Evolutionary conservation across 2,329 filamentous ascomycete species (phyloP).

Genomic region (Xylariaceae sp.): DNA sequence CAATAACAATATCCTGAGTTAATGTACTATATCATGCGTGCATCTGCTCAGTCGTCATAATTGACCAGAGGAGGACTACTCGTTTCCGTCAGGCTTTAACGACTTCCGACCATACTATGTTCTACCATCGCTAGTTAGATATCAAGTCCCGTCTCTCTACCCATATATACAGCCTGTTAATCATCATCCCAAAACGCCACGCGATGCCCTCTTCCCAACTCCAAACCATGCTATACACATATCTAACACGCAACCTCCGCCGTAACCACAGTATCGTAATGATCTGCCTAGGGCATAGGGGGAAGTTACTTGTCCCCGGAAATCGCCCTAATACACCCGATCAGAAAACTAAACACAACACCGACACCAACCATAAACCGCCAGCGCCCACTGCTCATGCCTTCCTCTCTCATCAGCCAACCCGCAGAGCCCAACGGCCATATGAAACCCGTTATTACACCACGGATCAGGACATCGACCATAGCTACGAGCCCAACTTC

Average conservation of each 20-base stretch:
- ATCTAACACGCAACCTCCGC: background rate
- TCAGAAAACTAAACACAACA: slow-evolving; percentile 58
- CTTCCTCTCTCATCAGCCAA: slow-evolving; percentile 84
- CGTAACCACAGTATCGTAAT: background rate
- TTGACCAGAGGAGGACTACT: too few relatives aligned
- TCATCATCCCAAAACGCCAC: slow-evolving; percentile 14
- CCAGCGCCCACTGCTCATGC: slow-evolving; percentile 80
- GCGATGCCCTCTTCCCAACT: slow-evolving; percentile 3
- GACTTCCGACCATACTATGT: too few relatives aligned
- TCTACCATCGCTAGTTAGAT: too few relatives aligned
- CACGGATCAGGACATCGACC: slow-evolving; percentile 83
- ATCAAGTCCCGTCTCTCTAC: background rate
- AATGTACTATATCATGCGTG: too few relatives aligned
- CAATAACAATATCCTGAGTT: too few relatives aligned
- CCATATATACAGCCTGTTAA: slow-evolving; percentile 10
- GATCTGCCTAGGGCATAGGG: background rate
- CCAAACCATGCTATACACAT: background rate
- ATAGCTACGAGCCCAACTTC: slow-evolving; percentile 52
- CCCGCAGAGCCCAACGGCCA: slow-evolving; percentile 85
- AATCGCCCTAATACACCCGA: slow-evolving; percentile 36
- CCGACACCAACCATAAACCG: slow-evolving; percentile 85
- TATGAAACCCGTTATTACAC: slow-evolving; percentile 89
- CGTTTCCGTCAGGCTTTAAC: too few relatives aligned
- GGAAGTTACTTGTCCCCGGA: slow-evolving; percentile 24
- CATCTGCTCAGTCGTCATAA: too few relatives aligned